Conservation (phyloP, 2,329 filamentous ascomycete species). For the Alternaria alternata region DNA sequence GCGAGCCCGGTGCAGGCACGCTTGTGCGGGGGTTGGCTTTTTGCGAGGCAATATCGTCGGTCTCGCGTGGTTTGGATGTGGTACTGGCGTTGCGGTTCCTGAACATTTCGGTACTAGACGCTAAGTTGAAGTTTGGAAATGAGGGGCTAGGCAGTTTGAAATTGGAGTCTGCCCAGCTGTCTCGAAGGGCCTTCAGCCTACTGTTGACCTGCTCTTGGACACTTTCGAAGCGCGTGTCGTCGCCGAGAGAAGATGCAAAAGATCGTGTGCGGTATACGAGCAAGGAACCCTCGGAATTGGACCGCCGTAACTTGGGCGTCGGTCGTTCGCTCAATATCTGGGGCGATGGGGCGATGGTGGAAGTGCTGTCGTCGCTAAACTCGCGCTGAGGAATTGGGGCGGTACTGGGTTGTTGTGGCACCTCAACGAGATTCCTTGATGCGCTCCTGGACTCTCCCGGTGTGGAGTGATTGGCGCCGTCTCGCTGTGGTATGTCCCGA, state of each 20-base stretch:
- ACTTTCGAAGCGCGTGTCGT: conserved; percentile 81
- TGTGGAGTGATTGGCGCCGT: conserved; percentile 28
- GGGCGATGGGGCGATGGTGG: conserved; percentile 21
- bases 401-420: conserved; percentile 23
- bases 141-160: conserved; percentile 66
- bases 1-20: conserved; percentile 19
- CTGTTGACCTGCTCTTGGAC: conserved; percentile 87
- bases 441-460: conserved; percentile 14
- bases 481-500: conserved; percentile 30
- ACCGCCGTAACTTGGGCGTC: conserved; percentile 60
- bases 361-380: conserved; percentile 28
- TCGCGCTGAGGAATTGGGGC: conserved; percentile 28
- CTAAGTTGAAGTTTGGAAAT: conserved; percentile 63
- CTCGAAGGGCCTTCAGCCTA: conserved; percentile 86
- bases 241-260: conserved; percentile 80
- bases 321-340: conserved; percentile 27
- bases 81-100: conserved; percentile 25
- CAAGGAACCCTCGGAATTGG: conserved; percentile 80
- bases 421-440: conserved; percentile 11
- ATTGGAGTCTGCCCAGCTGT: conserved; percentile 84
- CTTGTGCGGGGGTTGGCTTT: conserved; percentile 31
- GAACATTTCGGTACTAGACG: conserved; percentile 43
- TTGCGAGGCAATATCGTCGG: conserved; percentile 20
- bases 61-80: conserved; percentile 21
- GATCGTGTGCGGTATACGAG: conserved; percentile 77